Evolutionary conservation across 139 green algal genomes (phyloP).

Genomic region (Coccomyxa sp.): DNA sequence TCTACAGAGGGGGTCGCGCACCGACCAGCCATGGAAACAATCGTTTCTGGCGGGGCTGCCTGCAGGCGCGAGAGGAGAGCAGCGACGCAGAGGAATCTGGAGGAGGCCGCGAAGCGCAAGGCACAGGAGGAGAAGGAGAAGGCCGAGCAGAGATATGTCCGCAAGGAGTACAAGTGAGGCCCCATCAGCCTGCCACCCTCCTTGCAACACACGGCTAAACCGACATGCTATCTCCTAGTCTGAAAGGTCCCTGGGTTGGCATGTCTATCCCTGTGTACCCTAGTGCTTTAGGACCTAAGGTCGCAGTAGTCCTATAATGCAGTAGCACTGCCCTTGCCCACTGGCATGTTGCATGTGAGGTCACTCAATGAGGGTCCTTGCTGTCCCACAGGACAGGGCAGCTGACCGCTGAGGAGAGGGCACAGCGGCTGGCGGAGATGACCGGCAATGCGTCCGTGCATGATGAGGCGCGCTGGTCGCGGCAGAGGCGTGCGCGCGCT

Average conservation of each 20-base stretch:
- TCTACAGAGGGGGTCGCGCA: too few relatives aligned
- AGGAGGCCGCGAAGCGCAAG: constrained; percentile 51
- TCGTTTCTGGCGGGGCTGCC: too few relatives aligned
- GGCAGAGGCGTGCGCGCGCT: constrained; percentile 31
- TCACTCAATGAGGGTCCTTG: not conserved
- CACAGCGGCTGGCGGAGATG: constrained; percentile 78
- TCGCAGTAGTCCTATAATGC: not conserved
- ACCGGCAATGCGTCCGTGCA: constrained; percentile 66
- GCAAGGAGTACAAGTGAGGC: constrained; percentile 41
- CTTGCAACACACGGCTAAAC: not conserved
- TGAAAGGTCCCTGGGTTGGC: not conserved
- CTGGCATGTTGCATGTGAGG: not conserved
- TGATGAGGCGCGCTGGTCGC: constrained; percentile 49
- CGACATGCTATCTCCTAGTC: not conserved
- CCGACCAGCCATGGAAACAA: too few relatives aligned
- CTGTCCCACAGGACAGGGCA: constrained; percentile 18
- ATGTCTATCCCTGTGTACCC: not conserved
- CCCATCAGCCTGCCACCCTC: not conserved
- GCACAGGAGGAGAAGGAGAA: constrained; percentile 46
- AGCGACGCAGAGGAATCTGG: constrained; percentile 50
- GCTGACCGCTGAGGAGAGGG: constrained; percentile 70
- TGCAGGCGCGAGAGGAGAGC: constrained; percentile 13
- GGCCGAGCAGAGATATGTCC: constrained; percentile 36
- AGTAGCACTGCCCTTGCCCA: not conserved
- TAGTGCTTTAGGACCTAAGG: not conserved